Evolutionary conservation across 768 basidiomycete genomes (phyloP), one percentile per base, ranked within the genome.

Genomic region (Kwoniella sp.): DNA sequence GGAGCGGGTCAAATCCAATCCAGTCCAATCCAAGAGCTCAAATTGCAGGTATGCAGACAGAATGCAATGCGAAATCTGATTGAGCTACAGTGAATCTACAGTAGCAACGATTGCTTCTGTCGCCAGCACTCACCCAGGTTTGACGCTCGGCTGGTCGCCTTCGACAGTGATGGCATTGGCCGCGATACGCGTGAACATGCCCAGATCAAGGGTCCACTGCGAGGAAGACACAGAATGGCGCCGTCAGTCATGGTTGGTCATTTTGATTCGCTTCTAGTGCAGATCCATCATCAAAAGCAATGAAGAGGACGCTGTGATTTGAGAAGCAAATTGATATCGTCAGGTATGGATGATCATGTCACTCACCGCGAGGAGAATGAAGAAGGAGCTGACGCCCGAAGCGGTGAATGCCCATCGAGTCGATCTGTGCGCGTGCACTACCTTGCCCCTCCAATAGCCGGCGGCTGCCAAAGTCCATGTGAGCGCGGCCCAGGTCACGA

Each of bases 341-440:
- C 41, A 34, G 13, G 34, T 34, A 34, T 34, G n/a, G n/a, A n/a
- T n/a, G n/a, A n/a, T n/a, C n/a, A n/a, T n/a, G n/a, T n/a, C n/a
- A 69, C 75, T 59, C 55, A 77, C 75, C 17, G 71, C 58, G 29
- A 77, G 66, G 23, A 74, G 26, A 12, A 71, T 55, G 3, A 70
- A 59, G 22, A 77, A 22, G 1, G 55, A 54, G 28, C 57, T 67
- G 20, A 29, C 48, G 17, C 58, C 53, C 11, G 66, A 69, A 22
- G 51, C 30, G 38, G 22, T 26, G 63, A 71, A 77, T 17, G 73
- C 67, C 65, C 64, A 67, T 25, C 62, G 50, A 13, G 75, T 77
- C 69, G 69, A 73, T 7, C 61, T 47, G 48, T 63, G 69, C 0
- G 69, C 75, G 7, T 59, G 23, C 4, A 15, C n/a, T n/a, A 61